Conservation (phyloP, 768 basidiomycete genomes). For the Imleria badia region DNA sequence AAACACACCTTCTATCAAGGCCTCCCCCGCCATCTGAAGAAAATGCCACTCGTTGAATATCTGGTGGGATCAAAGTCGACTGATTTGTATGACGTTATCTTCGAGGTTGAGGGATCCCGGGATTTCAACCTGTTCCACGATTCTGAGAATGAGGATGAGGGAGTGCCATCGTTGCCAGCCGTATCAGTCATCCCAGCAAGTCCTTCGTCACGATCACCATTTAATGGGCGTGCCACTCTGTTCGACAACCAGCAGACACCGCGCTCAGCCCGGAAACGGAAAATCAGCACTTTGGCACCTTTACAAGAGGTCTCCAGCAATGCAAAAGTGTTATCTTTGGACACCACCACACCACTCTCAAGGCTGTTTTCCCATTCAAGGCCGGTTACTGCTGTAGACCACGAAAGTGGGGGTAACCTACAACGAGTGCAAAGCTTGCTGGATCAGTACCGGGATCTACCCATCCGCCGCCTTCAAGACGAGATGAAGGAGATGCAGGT, state of each 20-base stretch:
- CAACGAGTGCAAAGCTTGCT: slow-evolving; percentile 59
- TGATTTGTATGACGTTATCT: slow-evolving; percentile 76
- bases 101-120: slow-evolving; percentile 59
- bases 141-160: slow-evolving; percentile 42
- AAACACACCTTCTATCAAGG: slow-evolving; percentile 59
- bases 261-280: slow-evolving; percentile 20
- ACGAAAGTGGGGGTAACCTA: slow-evolving; percentile 41
- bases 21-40: slow-evolving; percentile 70
- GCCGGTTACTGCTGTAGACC: slow-evolving; percentile 25
- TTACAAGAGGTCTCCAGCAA: slow-evolving; percentile 30
- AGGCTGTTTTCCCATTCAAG: slow-evolving; percentile 28
- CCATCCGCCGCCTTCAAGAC: slow-evolving; percentile 64
- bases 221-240: not conserved
- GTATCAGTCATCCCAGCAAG: slow-evolving; percentile 9
- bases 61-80: slow-evolving; percentile 68
- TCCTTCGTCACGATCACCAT: slow-evolving; percentile 10
- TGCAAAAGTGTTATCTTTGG: slow-evolving; percentile 30
- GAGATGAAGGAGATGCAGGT: slow-evolving; percentile 87
- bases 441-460: slow-evolving; percentile 62
- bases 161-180: slow-evolving; percentile 7
- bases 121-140: slow-evolving; percentile 52
- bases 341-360: slow-evolving; percentile 27
- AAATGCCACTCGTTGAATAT: slow-evolving; percentile 72
- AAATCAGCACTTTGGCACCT: slow-evolving; percentile 27
- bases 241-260: slow-evolving; percentile 11